Base-by-base conservation (phyloP, 352 stramenopile genomes). In the Globisporangium uncinulatum region DNA sequence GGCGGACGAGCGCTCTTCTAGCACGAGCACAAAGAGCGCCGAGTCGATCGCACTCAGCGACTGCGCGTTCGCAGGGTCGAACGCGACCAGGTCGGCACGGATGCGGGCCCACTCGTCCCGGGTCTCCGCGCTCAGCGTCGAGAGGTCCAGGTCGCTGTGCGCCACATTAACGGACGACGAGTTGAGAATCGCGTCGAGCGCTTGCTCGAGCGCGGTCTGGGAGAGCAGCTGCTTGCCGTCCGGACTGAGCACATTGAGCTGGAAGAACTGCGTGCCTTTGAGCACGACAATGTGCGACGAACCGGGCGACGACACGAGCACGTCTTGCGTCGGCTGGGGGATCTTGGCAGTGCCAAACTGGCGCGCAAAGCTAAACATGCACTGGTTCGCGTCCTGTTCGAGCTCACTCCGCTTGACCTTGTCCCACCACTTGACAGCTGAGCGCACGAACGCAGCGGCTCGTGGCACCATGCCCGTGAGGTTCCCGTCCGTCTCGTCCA, bases 201-300 rank as follows among this genome's bases (percentile, higher is more conserved):
- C 76, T 56, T 72, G 54, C 51, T 92, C 77, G 0, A 95, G 73
- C 31, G 79, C 73, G 20, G 54, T 63, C 54, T 95, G 79, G 46
- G 86, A 91, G 29, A 94, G 69, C 49, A 93, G 57, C 48, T 92
- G 69, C 67, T 95, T 95, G 57, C 84, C 78, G 29, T 94, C 77
- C 10, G 77, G 69, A 48, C 86, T 92, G 17, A 95, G 70, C 59
- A 93, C 70, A 50, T 94, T 62, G 14, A 97, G 54, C 64, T 85
- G 78, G 69, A 86, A 97, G 46, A 88, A 92, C 51, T 91, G 73
- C 55, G 89, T 91, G 65, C 78, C 74, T 57, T 84, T 78, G 68
- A 97, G 86, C 54, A 96, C 90, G 19, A 94, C 83, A 51, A 96
- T 96, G 70, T 97, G 90, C 46, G 66, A 78, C 54, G 88, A 83